Evolutionary conservation across 371 early-diverging fungal species (phyloP).

Genomic region (Entomophthora muscae): DNA sequence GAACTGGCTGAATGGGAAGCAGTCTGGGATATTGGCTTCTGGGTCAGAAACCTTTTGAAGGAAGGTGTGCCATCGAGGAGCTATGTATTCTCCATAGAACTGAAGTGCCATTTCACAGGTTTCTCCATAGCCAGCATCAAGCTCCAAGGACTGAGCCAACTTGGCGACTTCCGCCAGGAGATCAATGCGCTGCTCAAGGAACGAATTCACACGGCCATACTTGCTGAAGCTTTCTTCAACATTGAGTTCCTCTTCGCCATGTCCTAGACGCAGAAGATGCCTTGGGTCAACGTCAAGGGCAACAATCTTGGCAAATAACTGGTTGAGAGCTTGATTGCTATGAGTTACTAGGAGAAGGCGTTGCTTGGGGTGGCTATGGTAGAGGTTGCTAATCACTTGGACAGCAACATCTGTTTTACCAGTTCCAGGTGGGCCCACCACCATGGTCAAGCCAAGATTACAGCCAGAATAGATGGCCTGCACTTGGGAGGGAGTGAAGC

Average conservation of each 20-base stretch:
- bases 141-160: constrained; percentile 46
- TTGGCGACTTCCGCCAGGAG: constrained; percentile 60
- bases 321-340: constrained; percentile 89
- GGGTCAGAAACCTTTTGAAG: not conserved
- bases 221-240: constrained; percentile 65
- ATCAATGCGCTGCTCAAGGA: constrained; percentile 56
- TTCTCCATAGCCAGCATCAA: constrained; percentile 72
- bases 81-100: constrained; percentile 61
- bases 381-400: constrained; percentile 83
- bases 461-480: constrained; percentile 72
- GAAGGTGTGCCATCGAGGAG: constrained; percentile 58
- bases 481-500: constrained; percentile 75
- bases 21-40: constrained; percentile 16
- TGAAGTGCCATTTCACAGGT: constrained; percentile 88
- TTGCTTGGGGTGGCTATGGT: constrained; percentile 72
- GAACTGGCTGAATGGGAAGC: constrained; percentile 67
- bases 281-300: constrained; percentile 74
- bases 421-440: constrained; percentile 92
- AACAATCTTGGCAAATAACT: constrained; percentile 82
- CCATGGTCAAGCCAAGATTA: constrained; percentile 68
- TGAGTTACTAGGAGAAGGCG: constrained; percentile 85
- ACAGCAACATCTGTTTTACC: constrained; percentile 95
- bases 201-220: constrained; percentile 81
- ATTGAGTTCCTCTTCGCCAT: constrained; percentile 81
- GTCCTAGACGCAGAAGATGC: constrained; percentile 85